These are phyloP conservation scores for Metschnikowia noctiluminum DNA, from an alignment of 805 yeast genomes.

Conservation along the genomic window DNA sequence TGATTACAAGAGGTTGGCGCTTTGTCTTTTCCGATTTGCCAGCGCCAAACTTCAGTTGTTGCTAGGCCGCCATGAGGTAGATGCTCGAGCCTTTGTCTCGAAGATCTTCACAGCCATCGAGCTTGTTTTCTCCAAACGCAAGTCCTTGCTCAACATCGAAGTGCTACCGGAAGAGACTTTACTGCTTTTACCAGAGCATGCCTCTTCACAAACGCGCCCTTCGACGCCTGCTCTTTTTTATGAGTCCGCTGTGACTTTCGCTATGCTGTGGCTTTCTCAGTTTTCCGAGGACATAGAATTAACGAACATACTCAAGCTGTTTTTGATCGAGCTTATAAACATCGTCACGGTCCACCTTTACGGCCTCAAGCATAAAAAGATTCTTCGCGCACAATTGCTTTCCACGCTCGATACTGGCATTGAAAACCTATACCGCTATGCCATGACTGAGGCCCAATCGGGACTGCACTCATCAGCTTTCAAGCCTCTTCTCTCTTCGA, in stretches of 20 bases:
- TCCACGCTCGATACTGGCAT: slow-evolving; percentile 18
- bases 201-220: slow-evolving; percentile 3
- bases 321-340: slow-evolving; percentile 32
- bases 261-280: slow-evolving; percentile 24
- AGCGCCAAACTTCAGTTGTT: slow-evolving; percentile 20
- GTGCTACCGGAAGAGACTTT: slow-evolving; percentile 17
- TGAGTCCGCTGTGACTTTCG: slow-evolving; percentile 31
- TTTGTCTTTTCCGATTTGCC: slow-evolving; percentile 34
- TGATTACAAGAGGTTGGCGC: slow-evolving; percentile 34
- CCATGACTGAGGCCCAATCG: slow-evolving; percentile 2
- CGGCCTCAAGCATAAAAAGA: slow-evolving; percentile 24
- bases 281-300: slow-evolving; percentile 12
- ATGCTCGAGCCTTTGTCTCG: slow-evolving; percentile 15
- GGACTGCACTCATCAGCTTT: slow-evolving; percentile 1
- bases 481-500: slow-evolving; percentile 10
- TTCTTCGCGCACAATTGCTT: slow-evolving; percentile 20
- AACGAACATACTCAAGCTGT: slow-evolving; percentile 27
- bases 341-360: slow-evolving; percentile 29
- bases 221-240: slow-evolving; percentile 18
- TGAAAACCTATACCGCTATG: slow-evolving; percentile 12
- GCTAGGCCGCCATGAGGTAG: slow-evolving; percentile 1
- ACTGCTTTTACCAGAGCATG: slow-evolving; percentile 1
- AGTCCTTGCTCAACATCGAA: slow-evolving; percentile 23
- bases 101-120: slow-evolving; percentile 30
- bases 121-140: slow-evolving; percentile 31